phyloP scores from a whole-genome alignment of 2,329 filamentous ascomycete species.

The Fusarium clavum region DNA sequence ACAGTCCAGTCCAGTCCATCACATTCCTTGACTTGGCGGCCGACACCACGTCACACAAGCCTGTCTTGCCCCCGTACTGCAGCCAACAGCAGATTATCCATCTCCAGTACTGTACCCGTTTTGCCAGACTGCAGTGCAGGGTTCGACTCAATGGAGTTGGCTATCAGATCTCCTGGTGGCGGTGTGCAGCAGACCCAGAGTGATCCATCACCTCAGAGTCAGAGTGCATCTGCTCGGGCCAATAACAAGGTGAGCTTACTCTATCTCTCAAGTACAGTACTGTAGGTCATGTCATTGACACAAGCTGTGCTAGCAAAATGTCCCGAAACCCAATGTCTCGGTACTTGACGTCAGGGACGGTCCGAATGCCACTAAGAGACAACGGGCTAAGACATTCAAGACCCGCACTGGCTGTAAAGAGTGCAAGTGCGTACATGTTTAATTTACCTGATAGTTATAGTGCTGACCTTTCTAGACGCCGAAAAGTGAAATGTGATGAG shows the following conservation, averaged over 20 bases:
- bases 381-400: conserved; percentile 35
- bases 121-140: conserved; percentile 2
- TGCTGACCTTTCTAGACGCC: conserved; percentile 29
- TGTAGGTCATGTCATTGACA: background rate
- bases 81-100: background rate
- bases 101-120: background rate
- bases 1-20: conserved; percentile 1
- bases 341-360: conserved; percentile 26
- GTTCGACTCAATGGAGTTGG: background rate
- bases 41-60: conserved; percentile 1
- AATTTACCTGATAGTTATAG: background rate
- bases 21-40: background rate
- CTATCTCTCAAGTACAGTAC: background rate
- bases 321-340: conserved; percentile 26
- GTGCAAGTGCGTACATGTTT: conserved; percentile 36
- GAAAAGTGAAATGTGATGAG: conserved; percentile 44
- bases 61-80: background rate
- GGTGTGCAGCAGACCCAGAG: background rate
- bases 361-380: conserved; percentile 12
- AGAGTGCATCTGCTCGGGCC: background rate
- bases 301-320: conserved; percentile 1
- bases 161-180: conserved; percentile 7
- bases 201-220: background rate
- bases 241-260: background rate
- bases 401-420: conserved; percentile 39